Percentiles rank a stretch among this genome's conserved stretches.
phyloP scores from a whole-genome alignment of 2,329 filamentous ascomycete genomes.

The Falciphora oryzae region DNA sequence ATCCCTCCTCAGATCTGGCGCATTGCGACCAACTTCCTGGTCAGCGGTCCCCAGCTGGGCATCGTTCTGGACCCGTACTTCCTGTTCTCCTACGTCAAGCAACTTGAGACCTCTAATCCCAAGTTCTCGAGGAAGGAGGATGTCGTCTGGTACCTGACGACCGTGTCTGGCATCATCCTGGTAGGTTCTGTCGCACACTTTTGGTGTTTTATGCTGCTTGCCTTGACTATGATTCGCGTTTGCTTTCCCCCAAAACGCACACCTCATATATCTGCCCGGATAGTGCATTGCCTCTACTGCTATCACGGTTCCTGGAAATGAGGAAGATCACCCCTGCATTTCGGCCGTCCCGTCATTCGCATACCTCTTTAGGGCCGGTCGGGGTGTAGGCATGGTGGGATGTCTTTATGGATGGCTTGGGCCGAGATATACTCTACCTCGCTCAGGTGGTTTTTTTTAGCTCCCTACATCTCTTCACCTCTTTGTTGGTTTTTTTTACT shows the following conservation, averaged over 20 bases:
- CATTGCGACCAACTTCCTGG: slow-evolving; percentile 35
- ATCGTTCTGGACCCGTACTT: slow-evolving; percentile 73
- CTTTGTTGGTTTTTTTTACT: not conserved
- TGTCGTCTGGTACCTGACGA: slow-evolving; percentile 73
- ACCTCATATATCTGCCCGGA: slow-evolving; percentile 72
- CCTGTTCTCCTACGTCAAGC: slow-evolving; percentile 70
- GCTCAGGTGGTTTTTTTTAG: slow-evolving; percentile 54
- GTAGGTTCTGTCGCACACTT: slow-evolving; percentile 53
- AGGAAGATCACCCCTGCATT: slow-evolving; percentile 73
- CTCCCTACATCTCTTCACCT: slow-evolving; percentile 51
- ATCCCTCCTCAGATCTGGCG: slow-evolving; percentile 44
- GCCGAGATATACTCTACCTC: slow-evolving; percentile 48
- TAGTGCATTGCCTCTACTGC: slow-evolving; percentile 58
- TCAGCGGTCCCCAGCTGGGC: slow-evolving; percentile 33
- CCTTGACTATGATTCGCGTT: slow-evolving; percentile 39
- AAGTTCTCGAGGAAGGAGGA: slow-evolving; percentile 73
- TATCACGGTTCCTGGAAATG: slow-evolving; percentile 80
- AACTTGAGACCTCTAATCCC: slow-evolving; percentile 64
- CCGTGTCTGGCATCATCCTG: slow-evolving; percentile 65
- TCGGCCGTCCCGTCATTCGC: slow-evolving; percentile 59
- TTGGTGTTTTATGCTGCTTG: slow-evolving; percentile 13
- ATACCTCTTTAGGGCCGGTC: slow-evolving; percentile 53
- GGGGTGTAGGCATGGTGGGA: slow-evolving; percentile 72
- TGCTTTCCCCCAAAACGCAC: slow-evolving; percentile 12
- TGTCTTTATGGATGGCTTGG: slow-evolving; percentile 64